These are phyloP conservation scores for Malassezia nana DNA, from an alignment of 1,284 basidiomycete genomes.

Conservation along the genomic window DNA sequence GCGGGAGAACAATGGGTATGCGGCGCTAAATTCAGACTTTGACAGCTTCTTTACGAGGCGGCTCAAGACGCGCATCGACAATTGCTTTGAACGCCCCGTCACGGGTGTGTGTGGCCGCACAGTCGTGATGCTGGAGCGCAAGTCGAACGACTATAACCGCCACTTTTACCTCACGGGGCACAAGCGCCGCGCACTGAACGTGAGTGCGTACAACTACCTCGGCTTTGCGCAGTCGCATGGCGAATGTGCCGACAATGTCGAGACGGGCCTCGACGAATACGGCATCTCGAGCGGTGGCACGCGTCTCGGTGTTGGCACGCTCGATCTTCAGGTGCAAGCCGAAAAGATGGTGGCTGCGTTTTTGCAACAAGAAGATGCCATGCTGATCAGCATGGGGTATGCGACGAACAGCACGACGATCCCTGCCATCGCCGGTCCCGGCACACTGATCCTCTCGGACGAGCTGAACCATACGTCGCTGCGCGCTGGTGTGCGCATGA, in stretches of 20 bases:
- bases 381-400: conserved; percentile 92
- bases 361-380: conserved; percentile 74
- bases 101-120: conserved; percentile 94
- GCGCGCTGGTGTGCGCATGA: conserved; percentile 79
- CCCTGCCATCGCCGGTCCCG: conserved; percentile 80
- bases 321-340: conserved; percentile 69
- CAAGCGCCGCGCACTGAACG: conserved; percentile 77
- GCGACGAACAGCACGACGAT: conserved; percentile 95
- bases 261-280: conserved; percentile 50
- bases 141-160: conserved; percentile 70
- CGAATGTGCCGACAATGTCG: conserved; percentile 84
- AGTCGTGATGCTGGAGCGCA: conserved; percentile 73
- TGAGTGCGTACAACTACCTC: conserved; percentile 98
- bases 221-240: conserved; percentile 91
- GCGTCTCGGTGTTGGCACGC: conserved; percentile 70
- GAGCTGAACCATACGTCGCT: conserved; percentile 95
- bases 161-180: conserved; percentile 70
- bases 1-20: conserved; percentile 55
- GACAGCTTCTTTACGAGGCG: conserved; percentile 98
- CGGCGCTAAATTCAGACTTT: conserved; percentile 92
- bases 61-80: conserved; percentile 84
- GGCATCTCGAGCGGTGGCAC: conserved; percentile 69
- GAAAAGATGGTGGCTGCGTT: conserved; percentile 85
- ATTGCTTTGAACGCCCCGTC: conserved; percentile 86
- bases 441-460: conserved; percentile 90